phyloP scores from a whole-genome alignment of 2,329 filamentous ascomycete genomes.

The Magnaporthiopsis incrustans region DNA sequence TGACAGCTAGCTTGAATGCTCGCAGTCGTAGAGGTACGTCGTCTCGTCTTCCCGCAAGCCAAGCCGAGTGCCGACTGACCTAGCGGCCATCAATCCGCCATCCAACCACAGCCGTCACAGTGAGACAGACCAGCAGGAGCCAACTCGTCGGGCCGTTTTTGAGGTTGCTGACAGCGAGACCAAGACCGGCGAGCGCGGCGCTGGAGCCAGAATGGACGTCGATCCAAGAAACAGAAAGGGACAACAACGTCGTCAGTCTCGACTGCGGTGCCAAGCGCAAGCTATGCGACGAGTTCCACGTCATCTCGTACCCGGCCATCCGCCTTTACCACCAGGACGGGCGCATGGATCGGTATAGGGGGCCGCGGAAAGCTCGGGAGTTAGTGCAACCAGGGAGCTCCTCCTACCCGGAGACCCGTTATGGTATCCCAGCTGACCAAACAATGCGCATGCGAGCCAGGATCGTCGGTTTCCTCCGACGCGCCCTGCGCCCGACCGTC shows the following conservation, averaged over 20 bases:
- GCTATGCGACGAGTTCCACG: constrained; percentile 31
- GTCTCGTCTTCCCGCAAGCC: background rate
- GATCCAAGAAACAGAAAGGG: constrained; percentile 16
- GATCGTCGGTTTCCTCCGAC: constrained; percentile 21
- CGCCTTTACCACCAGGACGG: constrained; percentile 30
- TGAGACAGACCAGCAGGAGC: constrained; percentile 8
- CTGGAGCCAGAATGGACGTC: constrained; percentile 28
- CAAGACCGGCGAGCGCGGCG: constrained; percentile 22
- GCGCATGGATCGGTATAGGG: constrained; percentile 31
- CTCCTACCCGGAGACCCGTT: background rate
- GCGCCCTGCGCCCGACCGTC: constrained; percentile 20
- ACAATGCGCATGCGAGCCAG: constrained; percentile 10
- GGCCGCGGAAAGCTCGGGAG: constrained; percentile 30
- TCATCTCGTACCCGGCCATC: constrained; percentile 39
- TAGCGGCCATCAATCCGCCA: background rate
- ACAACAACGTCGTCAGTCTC: constrained; percentile 24
- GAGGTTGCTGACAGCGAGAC: background rate
- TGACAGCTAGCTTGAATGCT: background rate
- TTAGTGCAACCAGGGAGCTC: constrained; percentile 17
- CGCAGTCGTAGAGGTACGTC: constrained; percentile 13
- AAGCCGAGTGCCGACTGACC: background rate
- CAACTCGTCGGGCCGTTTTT: background rate
- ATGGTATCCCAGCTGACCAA: background rate
- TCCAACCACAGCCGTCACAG: constrained; percentile 10
- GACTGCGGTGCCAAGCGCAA: constrained; percentile 29